Percentiles rank a stretch among this genome's conserved stretches.
These are phyloP conservation scores for Colletotrichum eleusines DNA, from an alignment of 2,329 filamentous ascomycete species.

Conservation along the genomic window DNA sequence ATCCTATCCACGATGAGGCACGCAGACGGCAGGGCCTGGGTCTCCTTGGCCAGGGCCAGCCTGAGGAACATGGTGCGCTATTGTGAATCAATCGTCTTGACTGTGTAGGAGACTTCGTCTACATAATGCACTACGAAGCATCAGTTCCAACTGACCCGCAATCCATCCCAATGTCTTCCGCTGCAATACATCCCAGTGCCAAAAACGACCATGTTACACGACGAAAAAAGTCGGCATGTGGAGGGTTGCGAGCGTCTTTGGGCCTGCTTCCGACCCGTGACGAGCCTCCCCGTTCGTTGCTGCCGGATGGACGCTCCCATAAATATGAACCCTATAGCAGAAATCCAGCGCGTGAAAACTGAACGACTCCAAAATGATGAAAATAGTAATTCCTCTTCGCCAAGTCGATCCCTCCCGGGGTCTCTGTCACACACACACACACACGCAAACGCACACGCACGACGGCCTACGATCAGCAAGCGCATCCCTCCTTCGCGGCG, in stretches of 20 bases:
- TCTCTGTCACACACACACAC: conserved; percentile 13
- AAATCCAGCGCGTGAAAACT: conserved; percentile 41
- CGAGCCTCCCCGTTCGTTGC: conserved; percentile 14
- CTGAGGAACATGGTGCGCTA: neutral
- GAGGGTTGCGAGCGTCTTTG: conserved; percentile 13
- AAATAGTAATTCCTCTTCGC: conserved; percentile 34
- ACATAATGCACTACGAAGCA: conserved; percentile 31
- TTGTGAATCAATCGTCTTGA: conserved; percentile 19
- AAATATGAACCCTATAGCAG: conserved; percentile 34
- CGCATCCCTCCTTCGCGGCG: conserved; percentile 90
- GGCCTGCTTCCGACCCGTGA: conserved; percentile 23
- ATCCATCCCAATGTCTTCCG: conserved; percentile 32
- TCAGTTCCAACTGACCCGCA: conserved; percentile 29
- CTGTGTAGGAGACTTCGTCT: conserved; percentile 33
- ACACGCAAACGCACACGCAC: conserved; percentile 13
- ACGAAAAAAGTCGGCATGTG: conserved; percentile 22
- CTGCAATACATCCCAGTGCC: conserved; percentile 20
- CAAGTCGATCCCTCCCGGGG: neutral
- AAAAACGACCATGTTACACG: conserved; percentile 34
- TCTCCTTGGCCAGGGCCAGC: neutral
- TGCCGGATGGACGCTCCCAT: conserved; percentile 39
- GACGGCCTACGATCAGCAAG: conserved; percentile 69
- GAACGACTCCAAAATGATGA: conserved; percentile 34
- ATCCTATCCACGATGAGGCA: neutral
- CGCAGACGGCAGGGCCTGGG: neutral